Conservation (phyloP, 2,329 filamentous ascomycete species). For the Beauveria caledonica region DNA sequence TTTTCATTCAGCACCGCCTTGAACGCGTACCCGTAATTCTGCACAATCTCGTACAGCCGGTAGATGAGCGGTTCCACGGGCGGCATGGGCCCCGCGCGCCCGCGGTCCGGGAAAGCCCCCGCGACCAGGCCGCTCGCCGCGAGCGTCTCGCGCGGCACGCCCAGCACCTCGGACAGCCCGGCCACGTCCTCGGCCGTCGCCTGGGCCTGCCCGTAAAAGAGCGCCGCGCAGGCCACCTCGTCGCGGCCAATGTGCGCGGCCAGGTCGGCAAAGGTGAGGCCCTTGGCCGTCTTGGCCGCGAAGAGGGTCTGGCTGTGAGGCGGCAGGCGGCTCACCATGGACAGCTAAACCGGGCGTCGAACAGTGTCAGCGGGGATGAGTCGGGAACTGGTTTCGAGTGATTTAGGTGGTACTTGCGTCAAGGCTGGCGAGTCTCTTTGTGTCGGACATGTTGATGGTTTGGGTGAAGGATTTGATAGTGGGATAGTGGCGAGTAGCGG, state of each 20-base stretch:
- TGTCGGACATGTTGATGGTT: not conserved
- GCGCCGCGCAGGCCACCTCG: slow-evolving; percentile 76
- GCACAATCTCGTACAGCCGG: slow-evolving; percentile 84
- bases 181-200: slow-evolving; percentile 60
- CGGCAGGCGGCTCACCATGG: slow-evolving; percentile 42
- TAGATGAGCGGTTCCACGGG: slow-evolving; percentile 55
- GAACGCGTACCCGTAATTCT: slow-evolving; percentile 95
- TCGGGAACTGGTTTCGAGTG: not conserved
- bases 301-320: slow-evolving; percentile 59
- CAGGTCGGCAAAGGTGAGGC: slow-evolving; percentile 73
- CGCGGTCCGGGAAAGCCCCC: slow-evolving; percentile 56
- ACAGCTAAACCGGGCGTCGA: not conserved
- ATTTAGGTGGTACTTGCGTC: not conserved
- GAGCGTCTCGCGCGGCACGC: slow-evolving; percentile 48
- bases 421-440: not conserved
- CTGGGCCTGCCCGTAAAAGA: slow-evolving; percentile 84
- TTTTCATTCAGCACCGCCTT: slow-evolving; percentile 96
- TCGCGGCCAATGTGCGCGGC: slow-evolving; percentile 64
- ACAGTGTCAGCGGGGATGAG: not conserved
- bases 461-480: not conserved
- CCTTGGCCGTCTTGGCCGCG: slow-evolving; percentile 65
- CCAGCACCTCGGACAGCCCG: slow-evolving; percentile 58
- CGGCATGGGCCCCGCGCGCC: slow-evolving; percentile 44
- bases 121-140: slow-evolving; percentile 19
- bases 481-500: too few species aligned